phyloP scores from a whole-genome alignment of 1,284 basidiomycete species.

The Schizophyllum commune region DNA sequence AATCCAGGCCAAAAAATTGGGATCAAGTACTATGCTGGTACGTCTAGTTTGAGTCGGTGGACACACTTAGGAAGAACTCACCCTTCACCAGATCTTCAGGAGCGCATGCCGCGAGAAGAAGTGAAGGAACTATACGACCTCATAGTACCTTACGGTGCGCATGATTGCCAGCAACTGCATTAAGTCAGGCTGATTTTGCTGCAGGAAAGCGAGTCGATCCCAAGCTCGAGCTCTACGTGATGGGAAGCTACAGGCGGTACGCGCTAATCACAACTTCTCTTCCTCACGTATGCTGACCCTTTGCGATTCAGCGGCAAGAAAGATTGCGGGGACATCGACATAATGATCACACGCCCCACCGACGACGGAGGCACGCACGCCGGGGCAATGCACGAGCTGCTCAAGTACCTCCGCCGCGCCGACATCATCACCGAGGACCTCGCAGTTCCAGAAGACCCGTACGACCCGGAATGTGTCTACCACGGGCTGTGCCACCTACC shows the following conservation, averaged over 20 bases:
- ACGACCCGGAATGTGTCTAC: constrained; percentile 68
- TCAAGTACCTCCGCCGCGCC: constrained; percentile 6
- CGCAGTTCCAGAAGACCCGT: constrained; percentile 56
- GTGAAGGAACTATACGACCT: constrained; percentile 64
- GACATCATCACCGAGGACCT: constrained; percentile 71
- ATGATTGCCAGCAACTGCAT: constrained; percentile 1
- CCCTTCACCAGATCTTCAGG: constrained; percentile 49
- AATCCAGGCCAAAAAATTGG: constrained; percentile 67
- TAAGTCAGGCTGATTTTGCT: constrained; percentile 19
- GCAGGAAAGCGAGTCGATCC: constrained; percentile 61
- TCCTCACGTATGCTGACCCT: constrained; percentile 3
- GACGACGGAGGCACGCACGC: constrained; percentile 67
- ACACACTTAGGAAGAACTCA: not conserved
- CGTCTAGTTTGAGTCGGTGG: constrained; percentile 6
- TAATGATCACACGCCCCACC: constrained; percentile 72
- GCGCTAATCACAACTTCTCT: constrained; percentile 2
- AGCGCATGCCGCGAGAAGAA: constrained; percentile 80
- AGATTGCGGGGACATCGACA: constrained; percentile 85
- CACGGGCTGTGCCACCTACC: constrained; percentile 67
- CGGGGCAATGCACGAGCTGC: constrained; percentile 26
- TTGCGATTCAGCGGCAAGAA: constrained; percentile 50
- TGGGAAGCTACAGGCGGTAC: constrained; percentile 84
- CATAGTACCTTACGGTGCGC: constrained; percentile 61
- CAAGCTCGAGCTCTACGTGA: constrained; percentile 71
- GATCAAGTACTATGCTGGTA: constrained; percentile 71